Evolutionary conservation across 1,139 yeast genomes (phyloP).

Genomic region (Zygoascus hellenicus): DNA sequence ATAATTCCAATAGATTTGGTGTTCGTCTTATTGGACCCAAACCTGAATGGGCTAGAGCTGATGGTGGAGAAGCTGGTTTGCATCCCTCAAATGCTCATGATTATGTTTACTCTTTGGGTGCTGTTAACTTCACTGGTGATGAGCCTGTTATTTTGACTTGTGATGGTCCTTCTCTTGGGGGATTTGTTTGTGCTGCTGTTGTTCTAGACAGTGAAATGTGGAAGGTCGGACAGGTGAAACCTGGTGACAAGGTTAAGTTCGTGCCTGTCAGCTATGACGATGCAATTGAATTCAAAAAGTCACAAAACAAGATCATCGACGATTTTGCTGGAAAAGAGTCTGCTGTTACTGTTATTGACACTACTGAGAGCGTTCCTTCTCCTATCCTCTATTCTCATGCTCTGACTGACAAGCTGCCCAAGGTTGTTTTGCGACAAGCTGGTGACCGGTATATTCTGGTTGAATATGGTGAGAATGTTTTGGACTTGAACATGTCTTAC

Average conservation of each 20-base stretch:
- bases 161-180: slow-evolving; percentile 97
- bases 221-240: slow-evolving; percentile 97
- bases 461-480: slow-evolving; percentile 83
- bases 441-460: slow-evolving; percentile 90
- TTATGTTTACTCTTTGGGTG: slow-evolving; percentile 93
- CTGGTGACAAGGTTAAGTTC: slow-evolving; percentile 76
- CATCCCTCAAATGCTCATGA: slow-evolving; percentile 98
- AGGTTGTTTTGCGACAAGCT: slow-evolving; percentile 86
- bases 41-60: slow-evolving; percentile 94
- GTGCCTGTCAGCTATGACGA: slow-evolving; percentile 64
- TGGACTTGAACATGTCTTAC: slow-evolving; percentile 82
- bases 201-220: slow-evolving; percentile 95
- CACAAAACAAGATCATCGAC: slow-evolving; percentile 44
- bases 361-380: slow-evolving; percentile 11
- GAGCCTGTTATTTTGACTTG: slow-evolving; percentile 95
- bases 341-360: slow-evolving; percentile 9
- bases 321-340: slow-evolving; percentile 18
- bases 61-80: slow-evolving; percentile 97
- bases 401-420: slow-evolving; percentile 51
- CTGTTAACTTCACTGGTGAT: slow-evolving; percentile 95
- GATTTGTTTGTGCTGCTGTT: slow-evolving; percentile 94
- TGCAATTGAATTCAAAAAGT: slow-evolving; percentile 57
- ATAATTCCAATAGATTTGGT: slow-evolving; percentile 94
- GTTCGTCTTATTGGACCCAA: slow-evolving; percentile 92
- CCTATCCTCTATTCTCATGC: slow-evolving; percentile 51